These are phyloP conservation scores for Annona cherimola DNA, from an alignment of 164 flowering plant species.

Conservation along the genomic window DNA sequence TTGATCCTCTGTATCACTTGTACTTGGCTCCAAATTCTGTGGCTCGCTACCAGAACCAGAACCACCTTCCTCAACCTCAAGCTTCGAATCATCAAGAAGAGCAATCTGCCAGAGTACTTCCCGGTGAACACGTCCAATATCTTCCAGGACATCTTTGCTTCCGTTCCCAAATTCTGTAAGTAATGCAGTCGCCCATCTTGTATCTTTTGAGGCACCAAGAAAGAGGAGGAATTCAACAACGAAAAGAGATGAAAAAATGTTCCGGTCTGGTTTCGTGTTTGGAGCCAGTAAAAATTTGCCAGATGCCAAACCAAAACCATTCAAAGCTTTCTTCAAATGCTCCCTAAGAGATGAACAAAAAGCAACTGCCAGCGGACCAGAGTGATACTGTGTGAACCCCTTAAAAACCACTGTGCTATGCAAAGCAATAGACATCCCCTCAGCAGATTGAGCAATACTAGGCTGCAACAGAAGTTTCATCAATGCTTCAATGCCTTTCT, in stretches of 20 bases:
- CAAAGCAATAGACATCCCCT: constrained; percentile 92
- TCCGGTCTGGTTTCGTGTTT: constrained; percentile 39
- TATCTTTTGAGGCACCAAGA: constrained; percentile 93
- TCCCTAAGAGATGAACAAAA: constrained; percentile 77
- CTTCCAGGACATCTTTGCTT: constrained; percentile 86
- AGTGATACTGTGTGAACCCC: constrained; percentile 95
- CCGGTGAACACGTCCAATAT: constrained; percentile 78
- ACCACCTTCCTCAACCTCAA: constrained; percentile 43
- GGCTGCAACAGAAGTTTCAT: constrained; percentile 83
- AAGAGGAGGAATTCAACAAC: constrained; percentile 85
- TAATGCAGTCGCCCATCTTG: constrained; percentile 88
- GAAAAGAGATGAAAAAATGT: constrained; percentile 73
- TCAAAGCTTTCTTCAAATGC: constrained; percentile 69
- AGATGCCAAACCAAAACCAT: constrained; percentile 42
- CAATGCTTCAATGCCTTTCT: constrained; percentile 84
- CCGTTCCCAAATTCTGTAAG: constrained; percentile 85
- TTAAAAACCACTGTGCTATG: constrained; percentile 95
- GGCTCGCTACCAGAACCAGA: constrained; percentile 42
- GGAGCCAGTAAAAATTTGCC: constrained; percentile 80
- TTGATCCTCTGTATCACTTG: constrained; percentile 64
- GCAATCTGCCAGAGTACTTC: constrained; percentile 94
- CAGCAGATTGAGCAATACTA: constrained; percentile 85
- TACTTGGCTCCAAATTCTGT: constrained; percentile 33
- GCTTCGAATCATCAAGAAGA: constrained; percentile 73
- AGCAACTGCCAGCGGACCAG: constrained; percentile 82